These are phyloP conservation scores for Daucus carota DNA, from an alignment of 129 eudicot genomes.

Conservation along the genomic window DNA sequence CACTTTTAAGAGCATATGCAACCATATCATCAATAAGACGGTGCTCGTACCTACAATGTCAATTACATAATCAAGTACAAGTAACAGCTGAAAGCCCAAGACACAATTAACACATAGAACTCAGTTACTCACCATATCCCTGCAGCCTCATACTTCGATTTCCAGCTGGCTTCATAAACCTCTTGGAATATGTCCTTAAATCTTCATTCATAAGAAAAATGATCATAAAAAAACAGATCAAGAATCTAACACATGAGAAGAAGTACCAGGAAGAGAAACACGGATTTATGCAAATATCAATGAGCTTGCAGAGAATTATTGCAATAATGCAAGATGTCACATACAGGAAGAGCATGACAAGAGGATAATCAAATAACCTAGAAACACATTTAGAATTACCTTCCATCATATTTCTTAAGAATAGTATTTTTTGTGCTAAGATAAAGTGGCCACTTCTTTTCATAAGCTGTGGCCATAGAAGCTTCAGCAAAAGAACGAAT, in stretches of 20 bases:
- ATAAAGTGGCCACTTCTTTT: conserved; percentile 92
- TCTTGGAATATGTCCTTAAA: conserved; percentile 97
- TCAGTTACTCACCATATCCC: conserved; percentile 56
- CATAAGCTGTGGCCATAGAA: conserved; percentile 76
- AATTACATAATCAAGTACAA: not conserved
- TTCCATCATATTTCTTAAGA: conserved; percentile 89
- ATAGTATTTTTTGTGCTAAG: conserved; percentile 95
- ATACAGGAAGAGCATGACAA: not conserved
- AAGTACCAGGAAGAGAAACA: not conserved
- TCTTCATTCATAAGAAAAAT: conserved; percentile 28
- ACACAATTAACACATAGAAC: not conserved
- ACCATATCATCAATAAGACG: conserved; percentile 99
- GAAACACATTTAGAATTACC: conserved; percentile 32
- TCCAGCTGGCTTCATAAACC: conserved; percentile 81
- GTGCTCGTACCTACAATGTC: conserved; percentile 79
- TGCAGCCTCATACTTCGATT: conserved; percentile 70
- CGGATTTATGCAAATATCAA: not conserved
- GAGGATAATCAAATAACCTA: not conserved
- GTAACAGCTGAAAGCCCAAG: not conserved
- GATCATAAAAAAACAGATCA: not conserved
- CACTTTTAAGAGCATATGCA: conserved; percentile 98
- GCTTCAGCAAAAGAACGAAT: conserved; percentile 86
- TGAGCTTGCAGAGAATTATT: not conserved
- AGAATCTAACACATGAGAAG: conserved; percentile 5
- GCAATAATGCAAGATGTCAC: not conserved